These are phyloP conservation scores for Rhodamnia rubescens DNA, from an alignment of 345 rosid species.

Conservation along the genomic window DNA sequence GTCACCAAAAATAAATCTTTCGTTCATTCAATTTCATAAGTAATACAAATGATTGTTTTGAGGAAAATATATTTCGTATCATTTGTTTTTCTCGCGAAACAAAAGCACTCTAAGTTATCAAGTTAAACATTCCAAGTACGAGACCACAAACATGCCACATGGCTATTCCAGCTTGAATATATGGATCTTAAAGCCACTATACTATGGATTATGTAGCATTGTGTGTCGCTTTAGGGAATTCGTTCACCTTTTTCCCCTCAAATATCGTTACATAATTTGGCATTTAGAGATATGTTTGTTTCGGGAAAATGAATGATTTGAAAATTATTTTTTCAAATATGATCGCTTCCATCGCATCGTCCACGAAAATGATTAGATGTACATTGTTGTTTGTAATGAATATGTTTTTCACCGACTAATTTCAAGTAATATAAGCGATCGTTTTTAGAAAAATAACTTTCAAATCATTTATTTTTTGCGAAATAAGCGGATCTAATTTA, in stretches of 20 bases:
- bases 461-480: fast-evolving
- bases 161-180: no score
- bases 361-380: background rate
- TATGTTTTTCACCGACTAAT: fast-evolving
- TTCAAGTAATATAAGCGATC: background rate
- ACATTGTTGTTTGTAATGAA: background rate
- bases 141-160: background rate
- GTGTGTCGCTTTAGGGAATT: background rate
- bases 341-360: no score
- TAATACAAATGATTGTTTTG: background rate
- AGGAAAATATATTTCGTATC: fast-evolving
- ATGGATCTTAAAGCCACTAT: background rate
- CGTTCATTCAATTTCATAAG: background rate
- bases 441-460: background rate
- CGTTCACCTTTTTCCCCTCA: no score
- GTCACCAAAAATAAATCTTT: fast-evolving
- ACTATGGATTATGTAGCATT: background rate
- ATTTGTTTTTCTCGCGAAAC: background rate
- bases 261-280: no score
- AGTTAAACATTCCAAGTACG: background rate
- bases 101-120: background rate
- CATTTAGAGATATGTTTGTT: no score
- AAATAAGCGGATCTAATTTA: background rate
- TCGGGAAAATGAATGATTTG: no score
- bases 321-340: no score